Conservation (phyloP, 2,329 filamentous ascomycete species). For the Aspergillus intermedius region DNA sequence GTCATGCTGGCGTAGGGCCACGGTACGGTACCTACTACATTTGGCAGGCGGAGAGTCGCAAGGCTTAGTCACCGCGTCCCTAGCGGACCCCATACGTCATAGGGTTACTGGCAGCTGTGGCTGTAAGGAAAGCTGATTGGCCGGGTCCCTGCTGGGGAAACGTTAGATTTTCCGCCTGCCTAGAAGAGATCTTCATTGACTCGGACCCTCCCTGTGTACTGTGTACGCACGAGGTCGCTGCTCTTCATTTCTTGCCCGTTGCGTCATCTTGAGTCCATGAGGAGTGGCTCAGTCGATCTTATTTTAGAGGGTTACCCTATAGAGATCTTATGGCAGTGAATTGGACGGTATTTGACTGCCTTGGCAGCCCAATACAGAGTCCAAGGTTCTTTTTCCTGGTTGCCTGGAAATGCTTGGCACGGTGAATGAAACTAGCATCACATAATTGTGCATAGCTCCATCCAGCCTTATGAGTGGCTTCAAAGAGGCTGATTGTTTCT, state of each 20-base stretch:
- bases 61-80: neutral
- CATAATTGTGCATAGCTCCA: too few species aligned
- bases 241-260: neutral
- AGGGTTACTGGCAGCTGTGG: neutral
- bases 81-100: neutral
- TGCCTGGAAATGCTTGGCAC: too few species aligned
- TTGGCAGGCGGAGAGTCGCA: neutral
- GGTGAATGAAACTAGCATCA: too few species aligned
- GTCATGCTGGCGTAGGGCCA: slow-evolving; percentile 9
- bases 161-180: slow-evolving; percentile 8
- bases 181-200: slow-evolving; percentile 1
- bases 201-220: neutral
- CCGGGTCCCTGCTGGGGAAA: neutral
- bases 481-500: too few species aligned
- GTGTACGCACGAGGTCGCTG: neutral
- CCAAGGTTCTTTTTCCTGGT: too few species aligned
- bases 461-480: too few species aligned
- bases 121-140: slow-evolving; percentile 1
- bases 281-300: too few species aligned
- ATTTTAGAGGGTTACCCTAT: too few species aligned
- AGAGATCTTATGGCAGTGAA: too few species aligned
- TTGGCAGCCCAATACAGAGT: too few species aligned
- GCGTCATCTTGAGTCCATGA: too few species aligned
- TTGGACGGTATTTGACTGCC: too few species aligned
- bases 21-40: neutral